A percentile compares a stretch with the other conserved stretches of the same genome.
phyloP scores from a whole-genome alignment of 108 stramenopile species.

The Nannochloropsis oceanica region DNA sequence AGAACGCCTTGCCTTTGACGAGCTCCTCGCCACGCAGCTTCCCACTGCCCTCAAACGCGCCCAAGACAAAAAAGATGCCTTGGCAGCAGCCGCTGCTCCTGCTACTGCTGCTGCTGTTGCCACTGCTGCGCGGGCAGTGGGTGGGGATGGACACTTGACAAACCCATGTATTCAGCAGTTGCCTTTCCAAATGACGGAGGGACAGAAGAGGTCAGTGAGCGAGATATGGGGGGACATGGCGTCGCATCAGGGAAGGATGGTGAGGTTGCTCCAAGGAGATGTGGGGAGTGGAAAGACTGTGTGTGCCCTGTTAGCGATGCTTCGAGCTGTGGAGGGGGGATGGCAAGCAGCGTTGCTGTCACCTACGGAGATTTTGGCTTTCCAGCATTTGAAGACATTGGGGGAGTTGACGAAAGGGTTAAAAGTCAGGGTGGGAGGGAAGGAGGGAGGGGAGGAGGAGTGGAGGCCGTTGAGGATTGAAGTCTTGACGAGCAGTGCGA shows the following conservation, averaged over 20 bases:
- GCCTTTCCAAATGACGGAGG: constrained; percentile 13
- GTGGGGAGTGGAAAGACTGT: constrained; percentile 96
- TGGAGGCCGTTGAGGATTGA: constrained; percentile 2
- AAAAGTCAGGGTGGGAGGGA: constrained; percentile 47
- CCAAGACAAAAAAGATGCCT: not conserved
- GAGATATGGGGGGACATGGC: constrained; percentile 16
- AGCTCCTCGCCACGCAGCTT: constrained; percentile 22
- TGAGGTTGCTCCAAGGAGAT: constrained; percentile 50
- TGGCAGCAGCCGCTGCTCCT: not conserved
- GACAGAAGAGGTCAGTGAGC: constrained; percentile 4
- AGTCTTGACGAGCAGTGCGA: constrained; percentile 10
- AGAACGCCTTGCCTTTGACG: constrained; percentile 15
- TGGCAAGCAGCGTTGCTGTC: constrained; percentile 73
- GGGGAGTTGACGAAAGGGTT: constrained; percentile 35
- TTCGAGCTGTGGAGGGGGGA: constrained; percentile 55
- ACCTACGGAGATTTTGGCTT: constrained; percentile 78
- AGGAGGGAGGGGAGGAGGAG: constrained; percentile 35
- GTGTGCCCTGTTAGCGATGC: constrained; percentile 69
- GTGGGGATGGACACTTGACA: not conserved
- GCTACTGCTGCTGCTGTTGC: not conserved
- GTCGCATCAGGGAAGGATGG: constrained; percentile 2
- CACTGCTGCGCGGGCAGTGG: not conserved
- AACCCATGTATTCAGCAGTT: not conserved
- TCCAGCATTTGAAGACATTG: constrained; percentile 52
- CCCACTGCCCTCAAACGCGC: constrained; percentile 1